Percentiles rank a stretch among this genome's conserved stretches.
Conservation (phyloP, 179 eudicot genomes). For the Nepenthes alata region DNA sequence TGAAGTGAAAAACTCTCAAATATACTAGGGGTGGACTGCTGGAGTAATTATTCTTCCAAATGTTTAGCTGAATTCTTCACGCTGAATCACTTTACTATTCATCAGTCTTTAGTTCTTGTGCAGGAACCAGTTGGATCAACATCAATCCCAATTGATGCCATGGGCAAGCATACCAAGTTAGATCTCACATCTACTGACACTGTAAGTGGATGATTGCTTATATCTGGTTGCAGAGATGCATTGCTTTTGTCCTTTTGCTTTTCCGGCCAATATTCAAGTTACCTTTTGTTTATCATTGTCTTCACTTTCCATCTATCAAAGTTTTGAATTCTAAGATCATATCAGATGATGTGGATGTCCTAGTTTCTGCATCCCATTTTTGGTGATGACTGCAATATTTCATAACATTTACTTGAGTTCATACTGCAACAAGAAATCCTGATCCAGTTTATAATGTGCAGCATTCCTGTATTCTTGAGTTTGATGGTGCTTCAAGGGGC, state of each 20-base stretch:
- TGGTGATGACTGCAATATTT: not conserved
- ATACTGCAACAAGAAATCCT: not conserved
- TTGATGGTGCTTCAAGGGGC: conserved; percentile 99
- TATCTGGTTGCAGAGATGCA: not conserved
- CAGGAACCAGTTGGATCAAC: conserved; percentile 33
- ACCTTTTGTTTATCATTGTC: not conserved
- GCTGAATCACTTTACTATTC: not conserved
- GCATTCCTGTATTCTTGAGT: conserved; percentile 64
- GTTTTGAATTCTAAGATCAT: not conserved
- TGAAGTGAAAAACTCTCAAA: too few species aligned
- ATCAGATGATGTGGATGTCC: not conserved
- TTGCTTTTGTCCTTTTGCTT: not conserved
- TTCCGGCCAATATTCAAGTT: not conserved
- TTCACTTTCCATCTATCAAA: not conserved
- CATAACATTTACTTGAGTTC: not conserved
- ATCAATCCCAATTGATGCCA: conserved; percentile 16
- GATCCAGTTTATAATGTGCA: conserved; percentile 20
- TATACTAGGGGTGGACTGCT: too few species aligned
- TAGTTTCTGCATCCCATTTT: not conserved
- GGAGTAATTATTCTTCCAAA: too few species aligned
- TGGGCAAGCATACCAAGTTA: conserved; percentile 38
- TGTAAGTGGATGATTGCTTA: conserved; percentile 28
- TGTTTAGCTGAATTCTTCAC: not conserved
- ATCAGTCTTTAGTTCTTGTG: conserved; percentile 6
- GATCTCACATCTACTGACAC: conserved; percentile 19